Conservation (phyloP, 2,329 filamentous ascomycete species). For the Aphanocladium album region DNA sequence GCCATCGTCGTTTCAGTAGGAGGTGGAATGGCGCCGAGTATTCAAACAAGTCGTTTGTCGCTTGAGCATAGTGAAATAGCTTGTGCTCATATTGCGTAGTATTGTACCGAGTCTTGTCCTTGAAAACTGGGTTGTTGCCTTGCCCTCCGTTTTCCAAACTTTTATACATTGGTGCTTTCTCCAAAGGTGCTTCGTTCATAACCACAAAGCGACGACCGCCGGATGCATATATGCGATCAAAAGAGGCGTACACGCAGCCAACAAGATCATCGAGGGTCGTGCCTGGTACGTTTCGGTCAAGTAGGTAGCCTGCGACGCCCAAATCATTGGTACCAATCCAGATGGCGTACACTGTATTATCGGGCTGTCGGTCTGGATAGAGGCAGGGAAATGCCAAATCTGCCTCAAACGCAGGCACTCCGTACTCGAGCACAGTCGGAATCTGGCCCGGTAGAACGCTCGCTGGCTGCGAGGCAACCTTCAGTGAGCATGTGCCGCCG, state of each 20-base stretch:
- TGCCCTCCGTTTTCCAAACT: conserved; percentile 31
- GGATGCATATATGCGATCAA: conserved; percentile 58
- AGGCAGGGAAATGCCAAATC: conserved; percentile 40
- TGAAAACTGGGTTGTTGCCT: conserved; percentile 41
- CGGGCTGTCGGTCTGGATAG: conserved; percentile 39
- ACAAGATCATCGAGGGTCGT: conserved; percentile 61
- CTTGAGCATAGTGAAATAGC: conserved; percentile 42
- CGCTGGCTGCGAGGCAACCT: conserved; percentile 50
- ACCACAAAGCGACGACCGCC: conserved; percentile 69
- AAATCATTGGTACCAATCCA: conserved; percentile 84
- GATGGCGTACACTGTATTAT: conserved; percentile 66
- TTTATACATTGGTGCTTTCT: conserved; percentile 63
- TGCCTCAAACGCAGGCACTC: conserved; percentile 52
- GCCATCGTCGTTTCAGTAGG: conserved; percentile 42
- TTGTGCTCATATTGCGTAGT: conserved; percentile 41
- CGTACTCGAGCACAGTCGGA: conserved; percentile 58
- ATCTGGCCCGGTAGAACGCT: conserved; percentile 35
- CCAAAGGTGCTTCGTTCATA: conserved; percentile 62
- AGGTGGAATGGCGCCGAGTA: conserved; percentile 46
- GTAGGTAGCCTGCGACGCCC: conserved; percentile 59
- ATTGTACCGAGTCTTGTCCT: conserved; percentile 41
- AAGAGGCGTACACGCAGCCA: conserved; percentile 58
- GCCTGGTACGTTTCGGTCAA: conserved; percentile 54
- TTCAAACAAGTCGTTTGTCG: conserved; percentile 44
- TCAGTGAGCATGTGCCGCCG: conserved; percentile 68